A percentile compares a stretch with the other conserved stretches of the same genome.
phyloP scores from a whole-genome alignment of 2,329 filamentous ascomycete genomes.

The Pleurostoma richardsiae region DNA sequence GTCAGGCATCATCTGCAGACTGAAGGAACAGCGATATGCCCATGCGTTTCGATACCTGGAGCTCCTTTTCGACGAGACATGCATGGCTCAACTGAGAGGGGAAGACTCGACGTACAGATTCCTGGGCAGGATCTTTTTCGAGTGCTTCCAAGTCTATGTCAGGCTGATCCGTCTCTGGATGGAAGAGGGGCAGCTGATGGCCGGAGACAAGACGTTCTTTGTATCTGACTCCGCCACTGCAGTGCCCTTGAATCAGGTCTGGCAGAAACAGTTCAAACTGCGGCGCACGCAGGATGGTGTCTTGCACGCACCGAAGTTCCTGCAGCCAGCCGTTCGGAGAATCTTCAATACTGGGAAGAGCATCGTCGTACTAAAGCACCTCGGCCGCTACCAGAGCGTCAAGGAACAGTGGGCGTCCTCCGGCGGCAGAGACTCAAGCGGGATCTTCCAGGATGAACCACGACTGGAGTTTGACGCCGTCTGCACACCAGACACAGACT shows the following conservation, averaged over 20 bases:
- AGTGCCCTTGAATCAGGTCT: constrained; percentile 60
- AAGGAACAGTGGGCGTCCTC: constrained; percentile 19
- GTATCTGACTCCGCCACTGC: constrained; percentile 54
- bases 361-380: constrained; percentile 72
- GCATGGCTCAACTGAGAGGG: constrained; percentile 64
- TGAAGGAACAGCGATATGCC: constrained; percentile 42
- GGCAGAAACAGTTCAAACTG: constrained; percentile 71
- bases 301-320: constrained; percentile 68
- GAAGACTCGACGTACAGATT: constrained; percentile 56
- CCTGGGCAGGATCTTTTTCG: constrained; percentile 67
- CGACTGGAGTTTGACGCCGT: constrained; percentile 53
- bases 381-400: constrained; percentile 48
- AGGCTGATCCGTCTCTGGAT: constrained; percentile 81
- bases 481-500: constrained; percentile 37
- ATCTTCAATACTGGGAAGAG: constrained; percentile 89
- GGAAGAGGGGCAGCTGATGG: constrained; percentile 66
- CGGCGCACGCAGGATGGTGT: constrained; percentile 53
- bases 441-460: constrained; percentile 24
- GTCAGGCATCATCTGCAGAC: constrained; percentile 53
- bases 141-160: constrained; percentile 78
- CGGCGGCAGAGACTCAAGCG: neutral
- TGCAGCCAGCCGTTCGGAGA: constrained; percentile 61
- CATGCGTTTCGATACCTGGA: constrained; percentile 73
- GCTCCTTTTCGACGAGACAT: constrained; percentile 66
- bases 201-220: constrained; percentile 70